Percentiles rank a stretch among this genome's conserved stretches.
phyloP scores from a whole-genome alignment of 2,329 filamentous ascomycete species.

The Diaporthe velutina region DNA sequence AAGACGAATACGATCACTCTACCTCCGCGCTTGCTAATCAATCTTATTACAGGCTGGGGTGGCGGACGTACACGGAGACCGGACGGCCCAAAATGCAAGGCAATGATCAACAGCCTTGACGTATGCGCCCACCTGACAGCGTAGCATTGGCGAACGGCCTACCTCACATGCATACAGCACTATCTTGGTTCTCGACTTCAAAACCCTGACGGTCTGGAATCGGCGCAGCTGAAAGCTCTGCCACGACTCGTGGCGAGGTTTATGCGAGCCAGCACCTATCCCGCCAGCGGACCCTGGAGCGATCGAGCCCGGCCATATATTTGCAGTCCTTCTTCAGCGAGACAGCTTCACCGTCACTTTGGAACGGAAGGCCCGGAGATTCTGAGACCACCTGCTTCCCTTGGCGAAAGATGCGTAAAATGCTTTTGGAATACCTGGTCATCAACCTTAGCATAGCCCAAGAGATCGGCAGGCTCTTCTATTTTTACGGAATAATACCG shows the following conservation, averaged over 20 bases:
- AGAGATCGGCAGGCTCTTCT: too few relatives aligned
- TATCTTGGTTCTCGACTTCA: neutral
- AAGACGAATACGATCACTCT: neutral
- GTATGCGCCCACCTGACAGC: neutral
- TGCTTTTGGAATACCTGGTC: neutral
- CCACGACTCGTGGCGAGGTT: slow-evolving; percentile 1
- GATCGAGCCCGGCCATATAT: neutral
- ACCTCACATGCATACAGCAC: neutral
- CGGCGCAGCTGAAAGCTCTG: neutral
- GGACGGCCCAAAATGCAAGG: too few relatives aligned
- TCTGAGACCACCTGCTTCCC: neutral
- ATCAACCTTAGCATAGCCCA: neutral
- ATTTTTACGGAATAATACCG: too few relatives aligned
- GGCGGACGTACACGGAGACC: neutral
- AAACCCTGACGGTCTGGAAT: slow-evolving; percentile 5
- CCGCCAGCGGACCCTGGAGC: neutral
- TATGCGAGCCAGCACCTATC: neutral
- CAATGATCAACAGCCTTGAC: neutral
- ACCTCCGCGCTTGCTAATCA: neutral
- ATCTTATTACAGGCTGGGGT: neutral
- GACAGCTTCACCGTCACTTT: neutral
- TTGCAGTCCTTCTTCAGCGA: neutral
- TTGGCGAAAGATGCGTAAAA: neutral
- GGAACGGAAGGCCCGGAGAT: neutral
- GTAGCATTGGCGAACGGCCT: neutral